phyloP scores from a whole-genome alignment of 2,329 filamentous ascomycete species.

The Aureobasidium sp. region DNA sequence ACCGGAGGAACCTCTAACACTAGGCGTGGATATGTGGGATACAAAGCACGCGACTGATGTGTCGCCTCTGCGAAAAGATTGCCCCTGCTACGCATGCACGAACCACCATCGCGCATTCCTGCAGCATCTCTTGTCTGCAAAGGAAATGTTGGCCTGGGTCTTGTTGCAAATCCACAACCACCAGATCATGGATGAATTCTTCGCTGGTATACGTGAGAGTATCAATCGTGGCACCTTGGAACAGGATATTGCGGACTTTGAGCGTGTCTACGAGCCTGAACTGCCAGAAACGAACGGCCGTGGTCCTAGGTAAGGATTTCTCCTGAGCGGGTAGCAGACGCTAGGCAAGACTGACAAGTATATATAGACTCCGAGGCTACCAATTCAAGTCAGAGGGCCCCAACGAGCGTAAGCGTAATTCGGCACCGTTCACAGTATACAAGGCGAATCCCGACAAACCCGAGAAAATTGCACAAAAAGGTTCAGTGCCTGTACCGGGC shows the following conservation, averaged over 20 bases:
- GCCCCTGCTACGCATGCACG: conserved; percentile 74
- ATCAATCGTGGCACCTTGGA: conserved; percentile 51
- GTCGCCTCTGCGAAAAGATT: conserved; percentile 52
- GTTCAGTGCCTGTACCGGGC: conserved; percentile 31
- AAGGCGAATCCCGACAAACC: conserved; percentile 30
- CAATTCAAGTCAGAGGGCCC: conserved; percentile 65
- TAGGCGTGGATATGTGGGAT: conserved; percentile 76
- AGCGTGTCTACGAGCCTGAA: conserved; percentile 56
- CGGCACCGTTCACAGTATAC: conserved; percentile 55
- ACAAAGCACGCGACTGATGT: conserved; percentile 52
- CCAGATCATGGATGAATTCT: conserved; percentile 62
- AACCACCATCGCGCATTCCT: conserved; percentile 84
- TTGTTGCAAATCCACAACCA: conserved; percentile 91
- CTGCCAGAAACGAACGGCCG: conserved; percentile 67
- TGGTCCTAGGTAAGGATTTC: conserved; percentile 53
- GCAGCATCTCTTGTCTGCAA: conserved; percentile 77
- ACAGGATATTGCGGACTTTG: conserved; percentile 50
- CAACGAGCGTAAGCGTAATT: conserved; percentile 55
- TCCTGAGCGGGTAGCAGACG: not conserved
- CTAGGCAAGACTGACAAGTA: not conserved
- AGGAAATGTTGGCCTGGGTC: conserved; percentile 95
- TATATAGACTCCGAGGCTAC: conserved; percentile 59
- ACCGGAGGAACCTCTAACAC: conserved; percentile 28
- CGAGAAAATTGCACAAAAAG: conserved; percentile 36
- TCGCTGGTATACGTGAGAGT: conserved; percentile 56